Conservation (phyloP, 139 green algal species). For the Micractinium conductrix region DNA sequence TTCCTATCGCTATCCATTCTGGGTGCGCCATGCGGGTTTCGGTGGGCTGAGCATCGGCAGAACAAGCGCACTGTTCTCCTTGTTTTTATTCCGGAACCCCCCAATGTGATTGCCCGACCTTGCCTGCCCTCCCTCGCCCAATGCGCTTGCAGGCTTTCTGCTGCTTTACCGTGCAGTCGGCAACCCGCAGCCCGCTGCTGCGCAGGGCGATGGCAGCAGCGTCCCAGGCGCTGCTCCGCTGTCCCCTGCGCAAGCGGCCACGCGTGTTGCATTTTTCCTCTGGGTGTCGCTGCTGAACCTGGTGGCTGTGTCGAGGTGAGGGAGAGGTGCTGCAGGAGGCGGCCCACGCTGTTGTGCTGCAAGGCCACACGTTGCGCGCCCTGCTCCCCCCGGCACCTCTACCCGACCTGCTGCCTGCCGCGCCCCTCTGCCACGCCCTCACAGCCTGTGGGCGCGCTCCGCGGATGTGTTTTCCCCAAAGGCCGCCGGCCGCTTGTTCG, state of each 20-base stretch:
- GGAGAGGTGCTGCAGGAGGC: too few relatives aligned
- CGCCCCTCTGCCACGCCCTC: too few relatives aligned
- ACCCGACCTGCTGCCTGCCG: neutral
- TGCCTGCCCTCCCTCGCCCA: too few relatives aligned
- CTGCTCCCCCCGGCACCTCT: neutral
- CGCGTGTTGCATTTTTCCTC: conserved; percentile 72
- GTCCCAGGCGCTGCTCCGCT: conserved; percentile 4
- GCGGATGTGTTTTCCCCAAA: conserved; percentile 71
- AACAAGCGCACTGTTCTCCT: too few relatives aligned
- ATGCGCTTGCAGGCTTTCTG: conserved; percentile 27
- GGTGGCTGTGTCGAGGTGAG: too few relatives aligned
- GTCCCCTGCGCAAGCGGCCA: conserved; percentile 30
- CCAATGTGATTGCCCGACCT: too few relatives aligned
- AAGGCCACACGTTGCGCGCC: too few relatives aligned
- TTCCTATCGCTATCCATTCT: conserved; percentile 58
- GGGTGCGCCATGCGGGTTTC: too few relatives aligned
- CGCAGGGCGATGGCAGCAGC: neutral
- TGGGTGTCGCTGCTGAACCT: conserved; percentile 81
- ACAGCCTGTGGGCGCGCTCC: conserved; percentile 74
- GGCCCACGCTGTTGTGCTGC: too few relatives aligned
- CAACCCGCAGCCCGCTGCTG: neutral
- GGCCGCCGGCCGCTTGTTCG: conserved; percentile 65
- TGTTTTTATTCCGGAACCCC: neutral
- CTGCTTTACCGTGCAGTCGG: conserved; percentile 9
- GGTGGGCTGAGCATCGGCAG: too few relatives aligned